A percentile compares a stretch with the other conserved stretches of the same genome.
phyloP scores from a whole-genome alignment of 176 grass and related monocot genomes.

The Triticum turgidum region DNA sequence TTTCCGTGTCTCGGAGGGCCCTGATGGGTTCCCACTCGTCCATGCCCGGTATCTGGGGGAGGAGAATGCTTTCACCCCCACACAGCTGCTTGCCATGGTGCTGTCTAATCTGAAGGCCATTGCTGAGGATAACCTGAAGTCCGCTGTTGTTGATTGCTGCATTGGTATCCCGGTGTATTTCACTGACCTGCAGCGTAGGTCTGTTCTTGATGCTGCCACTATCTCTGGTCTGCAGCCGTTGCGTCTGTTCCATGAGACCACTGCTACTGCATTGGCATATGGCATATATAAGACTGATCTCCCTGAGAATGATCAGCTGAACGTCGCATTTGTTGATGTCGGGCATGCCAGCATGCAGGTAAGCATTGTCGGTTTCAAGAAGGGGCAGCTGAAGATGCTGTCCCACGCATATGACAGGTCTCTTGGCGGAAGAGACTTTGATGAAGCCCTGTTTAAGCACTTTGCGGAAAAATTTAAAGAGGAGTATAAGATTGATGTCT shows the following conservation, averaged over 20 bases:
- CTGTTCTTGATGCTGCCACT: slow-evolving; percentile 65
- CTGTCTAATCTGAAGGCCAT: slow-evolving; percentile 80
- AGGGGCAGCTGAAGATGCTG: slow-evolving; percentile 61
- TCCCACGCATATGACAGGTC: slow-evolving; percentile 60
- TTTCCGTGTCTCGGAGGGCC: slow-evolving; percentile 64
- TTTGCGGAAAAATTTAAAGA: slow-evolving; percentile 65
- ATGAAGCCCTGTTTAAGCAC: slow-evolving; percentile 65
- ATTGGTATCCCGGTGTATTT: slow-evolving; percentile 90
- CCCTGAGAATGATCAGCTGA: slow-evolving; percentile 61
- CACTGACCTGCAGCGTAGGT: slow-evolving; percentile 78
- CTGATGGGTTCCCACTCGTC: slow-evolving; percentile 64
- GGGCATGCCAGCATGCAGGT: slow-evolving; percentile 93
- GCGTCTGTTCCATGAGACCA: slow-evolving; percentile 79
- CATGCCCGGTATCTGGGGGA: slow-evolving; percentile 65
- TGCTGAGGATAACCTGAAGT: slow-evolving; percentile 66
- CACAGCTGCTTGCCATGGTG: slow-evolving; percentile 83
- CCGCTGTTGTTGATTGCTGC: slow-evolving; percentile 70
- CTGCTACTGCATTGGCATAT: slow-evolving; percentile 77
- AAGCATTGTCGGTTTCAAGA: slow-evolving; percentile 60
- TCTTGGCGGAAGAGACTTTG: slow-evolving; percentile 79
- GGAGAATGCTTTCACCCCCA: slow-evolving; percentile 57
- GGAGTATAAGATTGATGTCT: slow-evolving; percentile 74
- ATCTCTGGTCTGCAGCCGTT: slow-evolving; percentile 68
- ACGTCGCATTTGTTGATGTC: slow-evolving; percentile 84
- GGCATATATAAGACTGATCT: slow-evolving; percentile 94